Evolutionary conservation across 371 early-diverging fungal genomes (phyloP).

Genomic region (Massospora cicadina): DNA sequence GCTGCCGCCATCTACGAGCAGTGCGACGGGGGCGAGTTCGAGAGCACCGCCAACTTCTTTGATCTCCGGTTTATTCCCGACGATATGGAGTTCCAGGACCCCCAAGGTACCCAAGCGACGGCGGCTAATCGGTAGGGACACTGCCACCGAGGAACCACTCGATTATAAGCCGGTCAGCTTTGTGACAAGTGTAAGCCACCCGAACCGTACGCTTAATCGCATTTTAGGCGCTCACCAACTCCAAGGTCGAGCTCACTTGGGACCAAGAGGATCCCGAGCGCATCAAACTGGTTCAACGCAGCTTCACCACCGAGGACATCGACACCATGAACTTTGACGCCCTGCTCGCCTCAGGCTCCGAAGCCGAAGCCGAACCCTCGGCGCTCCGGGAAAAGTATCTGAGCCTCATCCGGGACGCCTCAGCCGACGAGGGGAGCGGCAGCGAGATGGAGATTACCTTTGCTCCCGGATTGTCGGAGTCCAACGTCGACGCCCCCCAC

Average conservation of each 20-base stretch:
- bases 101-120: conserved; percentile 23
- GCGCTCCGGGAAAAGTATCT: conserved; percentile 43
- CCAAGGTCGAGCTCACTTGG: conserved; percentile 90
- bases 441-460: conserved; percentile 93
- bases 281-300: conserved; percentile 50
- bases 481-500: conserved; percentile 23
- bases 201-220: not conserved
- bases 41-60: conserved; percentile 81
- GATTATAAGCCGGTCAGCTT: conserved; percentile 64
- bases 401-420: conserved; percentile 28
- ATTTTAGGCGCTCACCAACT: conserved; percentile 67
- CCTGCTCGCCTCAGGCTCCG: conserved; percentile 64
- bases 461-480: conserved; percentile 73
- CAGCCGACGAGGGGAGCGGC: conserved; percentile 24
- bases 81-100: conserved; percentile 65
- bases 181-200: conserved; percentile 37
- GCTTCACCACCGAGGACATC: conserved; percentile 74
- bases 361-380: conserved; percentile 35
- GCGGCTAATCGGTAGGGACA: conserved; percentile 33
- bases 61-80: conserved; percentile 95
- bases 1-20: conserved; percentile 62
- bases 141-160: conserved; percentile 48
- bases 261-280: conserved; percentile 88
- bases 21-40: conserved; percentile 91
- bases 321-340: conserved; percentile 78